Conservation (phyloP, 768 basidiomycete genomes). For the Leccinum truebloodii region DNA sequence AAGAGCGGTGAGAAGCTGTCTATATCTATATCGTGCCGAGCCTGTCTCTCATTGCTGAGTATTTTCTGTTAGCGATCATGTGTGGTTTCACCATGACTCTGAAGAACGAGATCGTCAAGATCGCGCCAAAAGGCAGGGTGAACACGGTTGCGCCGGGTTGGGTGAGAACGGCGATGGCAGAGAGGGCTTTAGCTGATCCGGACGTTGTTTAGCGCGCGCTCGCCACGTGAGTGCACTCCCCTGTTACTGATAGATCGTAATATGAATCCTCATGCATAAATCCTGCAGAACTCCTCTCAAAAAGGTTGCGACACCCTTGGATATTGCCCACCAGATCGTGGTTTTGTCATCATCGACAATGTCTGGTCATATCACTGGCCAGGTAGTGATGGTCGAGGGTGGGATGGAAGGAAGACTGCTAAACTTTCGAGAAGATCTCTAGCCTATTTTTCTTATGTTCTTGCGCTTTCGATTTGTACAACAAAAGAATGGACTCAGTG, state of each 20-base stretch:
- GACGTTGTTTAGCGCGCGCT: constrained; percentile 55
- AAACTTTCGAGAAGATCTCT: constrained; percentile 41
- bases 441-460: no score
- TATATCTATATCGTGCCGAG: background rate
- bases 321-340: constrained; percentile 66
- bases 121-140: constrained; percentile 70
- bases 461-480: background rate
- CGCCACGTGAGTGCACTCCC: constrained; percentile 56
- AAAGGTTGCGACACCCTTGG: constrained; percentile 61
- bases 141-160: constrained; percentile 72
- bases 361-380: constrained; percentile 72
- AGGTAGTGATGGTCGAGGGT: constrained; percentile 70
- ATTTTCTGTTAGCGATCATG: constrained; percentile 56
- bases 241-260: background rate
- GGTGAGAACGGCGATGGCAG: constrained; percentile 65
- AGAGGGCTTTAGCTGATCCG: constrained; percentile 56
- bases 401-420: constrained; percentile 76
- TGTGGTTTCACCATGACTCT: constrained; percentile 66
- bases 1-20: constrained; percentile 55
- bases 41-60: background rate
- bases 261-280: background rate
- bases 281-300: constrained; percentile 61
- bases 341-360: constrained; percentile 58
- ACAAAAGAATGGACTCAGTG: background rate
- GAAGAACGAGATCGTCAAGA: constrained; percentile 81